Base-by-base conservation (phyloP, 768 basidiomycete species). In the Lentinula raphanica region DNA sequence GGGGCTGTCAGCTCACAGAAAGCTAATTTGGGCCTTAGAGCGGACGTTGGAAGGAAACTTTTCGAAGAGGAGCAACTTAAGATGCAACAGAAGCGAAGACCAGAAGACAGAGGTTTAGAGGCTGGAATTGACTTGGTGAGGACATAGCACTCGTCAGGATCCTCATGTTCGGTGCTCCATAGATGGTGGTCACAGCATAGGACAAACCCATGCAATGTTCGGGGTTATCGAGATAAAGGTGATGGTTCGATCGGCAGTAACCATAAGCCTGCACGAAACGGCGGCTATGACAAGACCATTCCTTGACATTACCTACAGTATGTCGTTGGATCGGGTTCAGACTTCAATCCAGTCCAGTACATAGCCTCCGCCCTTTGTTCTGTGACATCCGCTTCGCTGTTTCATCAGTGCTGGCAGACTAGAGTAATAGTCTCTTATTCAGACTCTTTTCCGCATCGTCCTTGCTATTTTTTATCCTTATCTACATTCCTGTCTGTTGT, bases 51-150 rank as follows among this genome's bases (percentile, higher is more conserved):
- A 35, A 69, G 87, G 53, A 84, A 81, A 67, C 69, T 89, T 58
- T 89, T 89, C 65, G 87, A 88, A 63, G 87, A 85, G 64, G 85
- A 88, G 65, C 83, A 85, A 62, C 73, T 81, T 65, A 77, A 82
- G 53, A 75, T 74, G 56, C 69, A 53, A 27, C 36, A 53, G 36
- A 36, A 39, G 38, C 32, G 36, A 44, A 54, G 58, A 51, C 40
- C 59, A 21, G 56, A 59, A 39, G 59, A 60, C 42, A 42, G 60
- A 12, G 29, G 42, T 31, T 46, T 66, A 8, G 63, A 74, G 23
- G 74, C 76, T 48, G 75, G 78, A 36, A 77, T 80, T 51, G 79
- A 79, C 62, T 62, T 79, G 54, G 69, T 75, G 64, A 75, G 74
- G 60, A 75, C 71, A 62, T 79, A 65, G 71, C 3, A 32, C 0